These are phyloP conservation scores for Candolleomyces efflorescens DNA, from an alignment of 768 basidiomycete species.

Conservation along the genomic window DNA sequence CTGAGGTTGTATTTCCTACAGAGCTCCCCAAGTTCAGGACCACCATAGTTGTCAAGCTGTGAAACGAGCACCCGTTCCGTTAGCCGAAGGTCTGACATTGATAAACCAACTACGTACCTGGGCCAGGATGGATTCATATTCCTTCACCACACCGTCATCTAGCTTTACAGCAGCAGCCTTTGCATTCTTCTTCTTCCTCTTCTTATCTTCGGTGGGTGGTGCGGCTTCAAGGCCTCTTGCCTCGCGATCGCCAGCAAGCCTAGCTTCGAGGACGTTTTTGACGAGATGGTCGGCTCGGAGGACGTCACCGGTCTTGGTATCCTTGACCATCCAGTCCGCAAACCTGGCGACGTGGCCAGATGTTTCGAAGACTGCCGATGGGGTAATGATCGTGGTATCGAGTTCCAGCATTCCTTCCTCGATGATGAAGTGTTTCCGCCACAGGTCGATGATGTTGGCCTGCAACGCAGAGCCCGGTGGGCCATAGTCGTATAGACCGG, in stretches of 20 bases:
- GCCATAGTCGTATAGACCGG: constrained; percentile 97
- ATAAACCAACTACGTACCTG: constrained; percentile 2
- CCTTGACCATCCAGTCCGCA: constrained; percentile 99
- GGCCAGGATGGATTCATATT: constrained; percentile 62
- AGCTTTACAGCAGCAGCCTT: constrained; percentile 70
- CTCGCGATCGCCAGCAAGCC: constrained; percentile 87
- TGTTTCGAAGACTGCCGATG: constrained; percentile 90
- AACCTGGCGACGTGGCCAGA: constrained; percentile 98
- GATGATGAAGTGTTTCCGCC: constrained; percentile 97
- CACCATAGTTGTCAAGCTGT: constrained; percentile 92
- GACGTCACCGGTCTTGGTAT: constrained; percentile 91
- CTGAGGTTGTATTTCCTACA: constrained; percentile 74
- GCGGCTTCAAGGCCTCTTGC: constrained; percentile 73
- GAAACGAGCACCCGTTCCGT: not conserved
- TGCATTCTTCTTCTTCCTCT: constrained; percentile 75
- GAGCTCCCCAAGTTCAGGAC: constrained; percentile 83
- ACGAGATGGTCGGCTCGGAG: constrained; percentile 96
- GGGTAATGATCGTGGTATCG: constrained; percentile 97
- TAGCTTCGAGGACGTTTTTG: constrained; percentile 85
- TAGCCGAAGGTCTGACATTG: not conserved
- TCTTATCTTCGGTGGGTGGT: constrained; percentile 54
- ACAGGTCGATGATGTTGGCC: constrained; percentile 94
- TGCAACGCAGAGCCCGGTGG: constrained; percentile 94
- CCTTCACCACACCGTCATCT: constrained; percentile 64
- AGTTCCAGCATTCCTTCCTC: constrained; percentile 98